phyloP scores from a whole-genome alignment of 495 filamentous ascomycete species.

The Trichoderma reesei region DNA sequence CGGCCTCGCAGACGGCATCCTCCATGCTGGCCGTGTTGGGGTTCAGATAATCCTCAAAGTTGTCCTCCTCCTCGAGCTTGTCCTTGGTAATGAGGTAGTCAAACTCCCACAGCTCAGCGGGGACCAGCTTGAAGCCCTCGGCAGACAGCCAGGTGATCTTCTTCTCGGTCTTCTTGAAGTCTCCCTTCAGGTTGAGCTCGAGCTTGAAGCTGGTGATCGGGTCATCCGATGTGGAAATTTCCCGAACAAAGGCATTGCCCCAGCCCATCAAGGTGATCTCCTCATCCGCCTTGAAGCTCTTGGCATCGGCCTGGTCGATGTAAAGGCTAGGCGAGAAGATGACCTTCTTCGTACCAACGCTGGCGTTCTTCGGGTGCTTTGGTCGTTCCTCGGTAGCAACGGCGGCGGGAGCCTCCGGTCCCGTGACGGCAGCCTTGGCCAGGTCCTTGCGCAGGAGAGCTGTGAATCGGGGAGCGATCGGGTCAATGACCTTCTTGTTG shows the following conservation, averaged over 20 bases:
- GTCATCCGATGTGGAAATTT: conserved; percentile 41
- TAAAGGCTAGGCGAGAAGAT: conserved; percentile 59
- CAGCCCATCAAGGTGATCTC: conserved; percentile 94
- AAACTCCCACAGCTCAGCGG: conserved; percentile 81
- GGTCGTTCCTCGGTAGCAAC: conserved; percentile 65
- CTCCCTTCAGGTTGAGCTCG: conserved; percentile 76
- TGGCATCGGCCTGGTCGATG: conserved; percentile 79
- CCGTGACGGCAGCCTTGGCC: conserved; percentile 59
- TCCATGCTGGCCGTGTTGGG: conserved; percentile 65
- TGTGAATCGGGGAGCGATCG: conserved; percentile 74
- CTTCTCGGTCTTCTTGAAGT: conserved; percentile 90
- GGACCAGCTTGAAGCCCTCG: conserved; percentile 63
- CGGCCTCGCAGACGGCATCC: conserved; percentile 68
- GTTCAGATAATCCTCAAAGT: conserved; percentile 71
- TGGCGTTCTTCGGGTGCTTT: conserved; percentile 78
- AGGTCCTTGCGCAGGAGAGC: conserved; percentile 58
- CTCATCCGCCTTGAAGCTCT: conserved; percentile 71
- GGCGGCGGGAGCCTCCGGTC: conserved; percentile 48
- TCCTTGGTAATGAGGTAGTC: conserved; percentile 92
- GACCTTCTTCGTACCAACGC: conserved; percentile 77
- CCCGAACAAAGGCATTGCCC: conserved; percentile 78
- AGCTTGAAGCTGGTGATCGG: conserved; percentile 59
- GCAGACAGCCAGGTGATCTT: conserved; percentile 85
- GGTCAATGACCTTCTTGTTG: conserved; percentile 94
- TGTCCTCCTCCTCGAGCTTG: conserved; percentile 71